Percentiles rank a stretch among this genome's conserved stretches.
Evolutionary conservation across 2,329 filamentous ascomycete genomes (phyloP).

Genomic region (Colletotrichum eleusines): DNA sequence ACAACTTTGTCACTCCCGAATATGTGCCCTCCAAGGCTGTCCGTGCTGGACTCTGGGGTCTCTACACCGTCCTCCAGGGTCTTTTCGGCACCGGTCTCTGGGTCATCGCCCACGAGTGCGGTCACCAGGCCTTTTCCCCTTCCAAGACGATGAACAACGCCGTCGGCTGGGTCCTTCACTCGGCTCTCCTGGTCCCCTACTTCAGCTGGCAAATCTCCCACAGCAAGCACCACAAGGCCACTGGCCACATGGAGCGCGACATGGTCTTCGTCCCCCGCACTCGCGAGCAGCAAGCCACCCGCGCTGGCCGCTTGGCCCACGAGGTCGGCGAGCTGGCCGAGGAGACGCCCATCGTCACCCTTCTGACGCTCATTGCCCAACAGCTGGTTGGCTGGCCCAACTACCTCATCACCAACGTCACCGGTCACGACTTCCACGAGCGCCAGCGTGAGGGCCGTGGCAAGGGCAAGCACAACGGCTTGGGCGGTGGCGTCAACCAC

Average conservation of each 20-base stretch:
- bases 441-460: conserved; percentile 93
- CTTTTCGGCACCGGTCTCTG: conserved; percentile 94
- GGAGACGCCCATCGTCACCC: conserved; percentile 90
- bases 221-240: conserved; percentile 99
- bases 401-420: conserved; percentile 93
- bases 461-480: conserved; percentile 89
- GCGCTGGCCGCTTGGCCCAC: conserved; percentile 79
- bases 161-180: conserved; percentile 93
- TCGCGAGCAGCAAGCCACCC: conserved; percentile 81
- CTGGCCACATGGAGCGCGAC: conserved; percentile 95
- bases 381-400: conserved; percentile 94
- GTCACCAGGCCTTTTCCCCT: conserved; percentile 95
- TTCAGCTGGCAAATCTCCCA: conserved; percentile 99
- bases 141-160: conserved; percentile 92
- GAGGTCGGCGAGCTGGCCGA: conserved; percentile 91
- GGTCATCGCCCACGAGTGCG: conserved; percentile 98
- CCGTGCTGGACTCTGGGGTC: conserved; percentile 73
- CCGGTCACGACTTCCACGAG: conserved; percentile 95
- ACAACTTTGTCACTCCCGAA: conserved; percentile 91
- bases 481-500: conserved; percentile 88
- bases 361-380: conserved; percentile 80
- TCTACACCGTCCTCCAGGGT: conserved; percentile 86
- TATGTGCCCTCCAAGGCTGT: conserved; percentile 76
- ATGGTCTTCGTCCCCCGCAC: conserved; percentile 99
- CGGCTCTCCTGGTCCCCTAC: conserved; percentile 90